A percentile compares a stretch with the other conserved stretches of the same genome.
Conservation (phyloP, 129 eudicot species). For the Arctium minus region DNA sequence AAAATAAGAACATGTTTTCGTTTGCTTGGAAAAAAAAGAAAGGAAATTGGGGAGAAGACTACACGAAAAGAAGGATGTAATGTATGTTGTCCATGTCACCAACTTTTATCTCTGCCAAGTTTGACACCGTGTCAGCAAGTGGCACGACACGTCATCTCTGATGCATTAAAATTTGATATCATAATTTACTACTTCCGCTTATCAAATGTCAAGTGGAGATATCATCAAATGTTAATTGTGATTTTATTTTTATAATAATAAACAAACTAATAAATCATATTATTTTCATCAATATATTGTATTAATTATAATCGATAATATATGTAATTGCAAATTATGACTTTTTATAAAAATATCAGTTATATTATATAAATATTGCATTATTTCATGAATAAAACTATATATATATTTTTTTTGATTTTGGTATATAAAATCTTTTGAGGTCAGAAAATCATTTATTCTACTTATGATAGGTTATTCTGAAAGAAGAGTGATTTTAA, state of each 20-base stretch:
- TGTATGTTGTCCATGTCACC: not conserved
- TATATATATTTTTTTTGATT: too few relatives aligned
- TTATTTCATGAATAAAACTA: too few relatives aligned
- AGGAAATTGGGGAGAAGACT: not conserved
- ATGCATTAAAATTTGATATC: not conserved
- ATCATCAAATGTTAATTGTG: too few relatives aligned
- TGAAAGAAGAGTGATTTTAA: not conserved
- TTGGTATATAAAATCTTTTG: not conserved
- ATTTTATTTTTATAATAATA: too few relatives aligned
- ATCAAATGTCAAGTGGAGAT: not conserved
- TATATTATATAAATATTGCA: too few relatives aligned
- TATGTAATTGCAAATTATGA: too few relatives aligned
- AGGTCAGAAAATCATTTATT: not conserved
- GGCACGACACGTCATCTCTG: constrained; percentile 6
- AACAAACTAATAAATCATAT: not conserved
- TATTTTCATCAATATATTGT: too few relatives aligned
- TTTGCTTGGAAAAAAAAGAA: not conserved
- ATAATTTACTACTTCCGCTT: not conserved
- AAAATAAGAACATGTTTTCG: not conserved
- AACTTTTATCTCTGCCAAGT: not conserved
- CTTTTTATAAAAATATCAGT: too few relatives aligned
- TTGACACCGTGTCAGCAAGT: not conserved
- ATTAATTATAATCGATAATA: too few relatives aligned
- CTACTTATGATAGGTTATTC: too few relatives aligned
- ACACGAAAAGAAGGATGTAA: not conserved